Conservation (phyloP, 352 stramenopile genomes). For the Blastocystis sp. region DNA sequence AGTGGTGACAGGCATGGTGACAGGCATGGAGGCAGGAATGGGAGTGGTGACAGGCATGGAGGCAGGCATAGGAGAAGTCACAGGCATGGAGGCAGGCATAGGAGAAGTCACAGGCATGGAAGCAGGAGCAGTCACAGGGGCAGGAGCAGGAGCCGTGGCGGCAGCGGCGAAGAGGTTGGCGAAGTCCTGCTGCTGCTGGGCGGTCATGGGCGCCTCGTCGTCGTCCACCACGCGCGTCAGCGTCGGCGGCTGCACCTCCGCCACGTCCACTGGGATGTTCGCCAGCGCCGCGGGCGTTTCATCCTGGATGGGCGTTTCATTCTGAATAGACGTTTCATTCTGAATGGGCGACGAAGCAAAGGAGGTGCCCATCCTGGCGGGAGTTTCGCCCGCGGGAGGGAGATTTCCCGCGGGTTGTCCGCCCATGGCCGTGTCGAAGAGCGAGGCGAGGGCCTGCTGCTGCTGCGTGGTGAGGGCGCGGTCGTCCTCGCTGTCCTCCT, state of each 20-base stretch:
- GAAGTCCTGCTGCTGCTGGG: not conserved
- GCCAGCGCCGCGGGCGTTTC: not conserved
- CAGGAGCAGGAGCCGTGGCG: not conserved
- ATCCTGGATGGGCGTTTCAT: not conserved
- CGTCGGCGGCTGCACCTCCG: not conserved
- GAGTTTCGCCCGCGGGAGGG: not conserved
- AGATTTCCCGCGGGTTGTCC: not conserved
- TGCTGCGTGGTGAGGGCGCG: not conserved
- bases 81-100: no score
- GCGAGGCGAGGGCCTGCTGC: not conserved
- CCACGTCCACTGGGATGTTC: not conserved
- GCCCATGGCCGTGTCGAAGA: not conserved
- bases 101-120: no score
- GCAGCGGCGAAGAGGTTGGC: not conserved
- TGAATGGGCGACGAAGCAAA: no score
- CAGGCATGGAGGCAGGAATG: no score
- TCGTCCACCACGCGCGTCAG: not conserved
- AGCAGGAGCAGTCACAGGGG: no score
- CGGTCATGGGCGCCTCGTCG: not conserved
- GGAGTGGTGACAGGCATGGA: no score
- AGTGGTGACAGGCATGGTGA: no score
- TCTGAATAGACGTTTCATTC: no score
- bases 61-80: no score
- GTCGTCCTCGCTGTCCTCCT: not conserved
- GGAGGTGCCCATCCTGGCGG: no score